These are phyloP conservation scores for Starmera stellimalicola DNA, from an alignment of 1,139 yeast genomes.

Conservation along the genomic window DNA sequence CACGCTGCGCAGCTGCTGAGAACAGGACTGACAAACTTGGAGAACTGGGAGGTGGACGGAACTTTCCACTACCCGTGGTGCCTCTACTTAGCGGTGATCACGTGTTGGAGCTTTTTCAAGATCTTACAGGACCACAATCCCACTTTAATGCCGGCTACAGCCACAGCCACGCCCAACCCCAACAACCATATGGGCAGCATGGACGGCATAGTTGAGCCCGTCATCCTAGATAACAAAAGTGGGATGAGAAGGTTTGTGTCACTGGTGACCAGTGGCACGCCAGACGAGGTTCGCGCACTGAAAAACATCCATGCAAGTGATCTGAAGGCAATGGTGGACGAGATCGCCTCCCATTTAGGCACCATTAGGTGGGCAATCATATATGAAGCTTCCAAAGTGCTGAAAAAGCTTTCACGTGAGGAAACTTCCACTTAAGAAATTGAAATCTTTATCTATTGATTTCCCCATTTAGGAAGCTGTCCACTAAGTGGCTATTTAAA, in stretches of 20 bases:
- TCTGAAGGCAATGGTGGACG: constrained; percentile 1
- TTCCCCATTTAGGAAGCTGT: too few species aligned
- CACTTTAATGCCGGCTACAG: background rate
- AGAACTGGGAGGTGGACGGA: constrained; percentile 11
- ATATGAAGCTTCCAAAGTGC: constrained; percentile 2
- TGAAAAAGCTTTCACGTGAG: constrained; percentile 1
- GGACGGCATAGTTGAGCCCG: background rate
- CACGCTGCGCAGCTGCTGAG: constrained; percentile 16
- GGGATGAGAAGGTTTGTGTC: constrained; percentile 2
- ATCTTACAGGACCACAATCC: background rate
- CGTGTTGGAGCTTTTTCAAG: constrained; percentile 13
- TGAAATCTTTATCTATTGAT: too few species aligned
- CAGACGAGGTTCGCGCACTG: constrained; percentile 1
- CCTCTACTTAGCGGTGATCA: constrained; percentile 13
- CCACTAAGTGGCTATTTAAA: too few species aligned
- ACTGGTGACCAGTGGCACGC: constrained; percentile 2
- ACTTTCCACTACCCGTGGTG: constrained; percentile 17
- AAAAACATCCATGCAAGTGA: background rate
- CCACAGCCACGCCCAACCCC: constrained; percentile 1
- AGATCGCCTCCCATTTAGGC: constrained; percentile 1
- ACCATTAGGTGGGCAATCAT: constrained; percentile 3
- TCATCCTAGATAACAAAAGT: constrained; percentile 1
- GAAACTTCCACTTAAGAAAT: background rate
- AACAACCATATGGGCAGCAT: background rate
- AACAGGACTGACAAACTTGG: constrained; percentile 11